Evolutionary conservation across 345 rosid genomes (phyloP), one percentile per base, ranked within the genome.

Genomic region (Eucalyptus urophylla): DNA sequence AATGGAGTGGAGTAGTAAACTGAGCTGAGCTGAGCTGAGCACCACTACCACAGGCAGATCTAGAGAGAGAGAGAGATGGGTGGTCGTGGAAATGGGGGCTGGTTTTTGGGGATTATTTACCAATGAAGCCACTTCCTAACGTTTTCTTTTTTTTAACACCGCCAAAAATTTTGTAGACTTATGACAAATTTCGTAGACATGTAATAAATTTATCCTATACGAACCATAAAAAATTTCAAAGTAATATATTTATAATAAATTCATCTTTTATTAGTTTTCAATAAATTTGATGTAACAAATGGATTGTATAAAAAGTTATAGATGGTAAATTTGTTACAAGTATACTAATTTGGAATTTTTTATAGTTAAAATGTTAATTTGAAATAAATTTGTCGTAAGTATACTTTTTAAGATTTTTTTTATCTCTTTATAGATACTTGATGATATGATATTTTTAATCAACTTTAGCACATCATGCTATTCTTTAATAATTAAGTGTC

Each of bases 261-360:
- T 49, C 0, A 49, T 49, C 0, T 22, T 56, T 24, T 24, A 22
- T 21, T 56, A 56, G 0, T 56, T 56, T 56, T 56, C 5, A 1
- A 56, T 56, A 56, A 56, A 56, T 56, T 22, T 22, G 13, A 24
- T 7, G 8, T 53, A 43, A 40, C 49, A 49, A 4, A 12, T 49
- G 50, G 14, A 49, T 4, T 4, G 6, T 49, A 11, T 49, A 12
- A 49, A 24, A 56, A 56, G 9, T 56, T 0, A 24, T 24, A 24
- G 0, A 54, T 21, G 4, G 0, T 54, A 8, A 21, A 54, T 21
- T 54, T 54, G 2, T 4, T 5, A 21, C 1, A 1, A 4, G 4
- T 0, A 22, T 24, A 8, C 3, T 21, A 56, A 4, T 56, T 56
- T 4, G 3, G 0, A 8, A 1, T 56, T 56, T 56, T 56, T 56